Evolutionary conservation across 2,329 filamentous ascomycete species (phyloP), one percentile per base, ranked within the genome.

Genomic region (Sclerotinia sclerotiorum): DNA sequence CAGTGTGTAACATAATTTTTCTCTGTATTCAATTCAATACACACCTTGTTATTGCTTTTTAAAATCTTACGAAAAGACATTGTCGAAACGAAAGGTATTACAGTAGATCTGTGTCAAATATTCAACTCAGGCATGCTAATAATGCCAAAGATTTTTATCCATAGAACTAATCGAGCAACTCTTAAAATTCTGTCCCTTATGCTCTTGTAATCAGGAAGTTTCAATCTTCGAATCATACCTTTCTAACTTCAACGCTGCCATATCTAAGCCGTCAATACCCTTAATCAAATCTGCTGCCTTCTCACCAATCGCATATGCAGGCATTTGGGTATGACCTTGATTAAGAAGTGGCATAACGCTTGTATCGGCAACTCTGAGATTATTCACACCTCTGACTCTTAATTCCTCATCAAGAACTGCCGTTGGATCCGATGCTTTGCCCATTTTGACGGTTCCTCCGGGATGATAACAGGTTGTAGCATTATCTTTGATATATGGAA

Each of bases 391-490:
- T 52, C 71, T 60, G 19, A 76, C 73, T 13, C 69, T 68, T 13
- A 76, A 55, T 24, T 75, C 69, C 15, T 68, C 65, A 46, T 76
- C 73, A 15, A 76, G 71, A 21, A 76, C 74, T 4, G 73, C 70
- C 70, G 88, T 80, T 0, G 77, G 75, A 65, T 87, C 82, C 35
- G 80, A 79, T 1, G 79, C 75, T 21, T 80, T 79, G 15, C 84
- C 84, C 80, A 88, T 87, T 49, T 84, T 84, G 72, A 82, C 85
- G 0, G 85, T 87, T 2, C 85, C 86, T 0, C 81, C 81, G 0
- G 85, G 82, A 72, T 88, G 86, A 68, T 88, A 87, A 66, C 85
- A 87, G 32, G 86, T 88, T 2, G 85, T 87, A n/a, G 84, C 86
- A 74, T 87, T 81, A 44, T 88, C 78, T 73, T 81, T 84, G 7